Conservation (phyloP, 2,329 filamentous ascomycete genomes). For the Diaporthe sp. region DNA sequence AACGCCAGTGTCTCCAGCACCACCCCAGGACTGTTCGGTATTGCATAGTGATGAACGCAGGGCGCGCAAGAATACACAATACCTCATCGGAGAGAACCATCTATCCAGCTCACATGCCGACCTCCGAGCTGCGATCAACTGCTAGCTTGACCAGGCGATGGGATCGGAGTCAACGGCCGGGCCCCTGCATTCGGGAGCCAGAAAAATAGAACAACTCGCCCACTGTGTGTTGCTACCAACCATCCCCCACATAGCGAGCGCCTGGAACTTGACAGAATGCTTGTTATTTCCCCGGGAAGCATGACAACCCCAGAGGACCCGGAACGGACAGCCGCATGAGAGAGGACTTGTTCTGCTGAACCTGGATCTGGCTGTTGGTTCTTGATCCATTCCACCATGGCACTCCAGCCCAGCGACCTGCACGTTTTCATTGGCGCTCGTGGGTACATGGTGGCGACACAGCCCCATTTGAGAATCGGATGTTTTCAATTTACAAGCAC, state of each 20-base stretch:
- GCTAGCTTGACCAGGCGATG: not conserved
- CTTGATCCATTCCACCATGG: no score
- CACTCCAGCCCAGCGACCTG: not conserved
- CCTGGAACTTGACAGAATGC: conserved; percentile 3
- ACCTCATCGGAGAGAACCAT: not conserved
- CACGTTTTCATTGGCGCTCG: not conserved
- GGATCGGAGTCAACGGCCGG: not conserved
- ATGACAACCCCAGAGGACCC: not conserved
- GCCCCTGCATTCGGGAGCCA: not conserved
- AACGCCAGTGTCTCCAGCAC: not conserved
- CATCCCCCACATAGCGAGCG: not conserved
- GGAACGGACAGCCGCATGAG: no score
- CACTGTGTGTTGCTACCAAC: not conserved
- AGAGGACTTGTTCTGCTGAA: no score
- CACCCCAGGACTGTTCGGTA: not conserved
- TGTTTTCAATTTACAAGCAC: not conserved
- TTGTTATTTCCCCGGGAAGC: not conserved
- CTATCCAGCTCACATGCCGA: not conserved
- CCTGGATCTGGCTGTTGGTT: not conserved
- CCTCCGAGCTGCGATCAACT: not conserved
- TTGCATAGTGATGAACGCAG: not conserved
- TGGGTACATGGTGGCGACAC: no score
- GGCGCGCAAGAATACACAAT: no score
- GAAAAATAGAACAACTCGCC: not conserved
- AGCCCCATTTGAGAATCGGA: not conserved